These are phyloP conservation scores for Dissophora globulifera DNA, from an alignment of 192 early-diverging fungal genomes.

Conservation along the genomic window DNA sequence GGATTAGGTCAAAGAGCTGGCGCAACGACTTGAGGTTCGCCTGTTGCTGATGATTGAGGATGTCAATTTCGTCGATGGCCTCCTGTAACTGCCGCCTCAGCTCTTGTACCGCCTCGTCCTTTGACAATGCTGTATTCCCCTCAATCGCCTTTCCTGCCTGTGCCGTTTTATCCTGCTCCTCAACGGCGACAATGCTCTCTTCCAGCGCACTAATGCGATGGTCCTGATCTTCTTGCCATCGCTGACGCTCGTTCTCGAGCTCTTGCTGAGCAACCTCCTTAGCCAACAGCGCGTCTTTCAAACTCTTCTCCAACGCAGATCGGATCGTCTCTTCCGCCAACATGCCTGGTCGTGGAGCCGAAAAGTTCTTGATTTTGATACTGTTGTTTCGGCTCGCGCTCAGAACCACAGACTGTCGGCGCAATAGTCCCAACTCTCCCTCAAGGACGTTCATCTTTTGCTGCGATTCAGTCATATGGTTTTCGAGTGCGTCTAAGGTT, in stretches of 20 bases:
- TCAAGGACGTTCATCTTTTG: slow-evolving; percentile 45
- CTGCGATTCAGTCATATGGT: slow-evolving; percentile 23
- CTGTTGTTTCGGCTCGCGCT: slow-evolving; percentile 42
- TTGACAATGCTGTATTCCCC: too few relatives aligned
- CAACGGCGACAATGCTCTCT: slow-evolving; percentile 40
- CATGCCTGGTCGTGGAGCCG: neutral
- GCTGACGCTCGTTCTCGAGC: slow-evolving; percentile 47
- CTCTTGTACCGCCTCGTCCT: slow-evolving; percentile 1
- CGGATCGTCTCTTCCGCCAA: slow-evolving; percentile 37
- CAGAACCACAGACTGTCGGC: slow-evolving; percentile 29
- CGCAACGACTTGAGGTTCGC: slow-evolving; percentile 37
- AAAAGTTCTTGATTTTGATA: slow-evolving; percentile 26
- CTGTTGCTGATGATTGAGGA: slow-evolving; percentile 30
- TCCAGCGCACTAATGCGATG: slow-evolving; percentile 40
- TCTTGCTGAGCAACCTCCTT: slow-evolving; percentile 46
- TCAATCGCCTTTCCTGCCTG: neutral
- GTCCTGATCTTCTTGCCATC: slow-evolving; percentile 41
- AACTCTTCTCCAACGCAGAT: slow-evolving; percentile 36
- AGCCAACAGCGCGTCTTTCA: slow-evolving; percentile 51
- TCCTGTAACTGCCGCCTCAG: slow-evolving; percentile 36
- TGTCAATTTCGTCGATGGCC: slow-evolving; percentile 46
- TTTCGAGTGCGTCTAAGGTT: slow-evolving; percentile 46
- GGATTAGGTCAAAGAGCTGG: slow-evolving; percentile 40
- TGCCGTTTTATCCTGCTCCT: slow-evolving; percentile 18
- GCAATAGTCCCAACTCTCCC: slow-evolving; percentile 29